Evolutionary conservation across 208 protist genomes (phyloP).

Genomic region (Leishmania martiniquensis): DNA sequence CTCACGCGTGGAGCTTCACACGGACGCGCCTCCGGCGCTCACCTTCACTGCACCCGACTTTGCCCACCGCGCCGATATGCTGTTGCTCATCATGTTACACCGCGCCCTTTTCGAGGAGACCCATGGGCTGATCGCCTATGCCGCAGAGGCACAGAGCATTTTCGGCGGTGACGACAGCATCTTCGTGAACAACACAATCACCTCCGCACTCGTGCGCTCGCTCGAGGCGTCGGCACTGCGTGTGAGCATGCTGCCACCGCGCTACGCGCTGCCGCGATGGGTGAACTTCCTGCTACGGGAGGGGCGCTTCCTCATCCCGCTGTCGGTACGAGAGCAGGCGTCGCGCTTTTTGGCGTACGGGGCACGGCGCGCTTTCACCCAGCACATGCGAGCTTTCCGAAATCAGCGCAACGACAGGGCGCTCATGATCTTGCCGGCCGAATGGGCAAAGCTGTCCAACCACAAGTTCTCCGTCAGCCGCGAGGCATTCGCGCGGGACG

Average conservation of each 20-base stretch:
- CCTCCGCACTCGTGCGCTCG: constrained; percentile 57
- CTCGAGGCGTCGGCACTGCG: constrained; percentile 80
- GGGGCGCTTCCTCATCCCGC: constrained; percentile 73
- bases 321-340: constrained; percentile 54
- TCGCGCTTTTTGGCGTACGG: constrained; percentile 82
- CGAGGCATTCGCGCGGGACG: constrained; percentile 58
- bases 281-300: constrained; percentile 75
- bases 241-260: constrained; percentile 70
- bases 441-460: constrained; percentile 76
- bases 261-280: constrained; percentile 83
- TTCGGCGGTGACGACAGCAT: constrained; percentile 29
- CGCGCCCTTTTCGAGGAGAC: constrained; percentile 29
- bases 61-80: constrained; percentile 52
- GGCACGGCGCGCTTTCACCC: constrained; percentile 68
- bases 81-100: constrained; percentile 80
- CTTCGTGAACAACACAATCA: constrained; percentile 66
- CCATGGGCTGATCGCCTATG: constrained; percentile 18
- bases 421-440: constrained; percentile 49
- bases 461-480: constrained; percentile 87
- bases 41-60: constrained; percentile 51
- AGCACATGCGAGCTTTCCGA: constrained; percentile 62
- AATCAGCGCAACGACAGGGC: constrained; percentile 46
- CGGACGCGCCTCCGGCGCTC: constrained; percentile 38
- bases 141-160: constrained; percentile 19
- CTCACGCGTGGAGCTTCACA: constrained; percentile 56